Conservation (phyloP, 2,329 filamentous ascomycete genomes). For the Pestalotiopsis sp. region DNA sequence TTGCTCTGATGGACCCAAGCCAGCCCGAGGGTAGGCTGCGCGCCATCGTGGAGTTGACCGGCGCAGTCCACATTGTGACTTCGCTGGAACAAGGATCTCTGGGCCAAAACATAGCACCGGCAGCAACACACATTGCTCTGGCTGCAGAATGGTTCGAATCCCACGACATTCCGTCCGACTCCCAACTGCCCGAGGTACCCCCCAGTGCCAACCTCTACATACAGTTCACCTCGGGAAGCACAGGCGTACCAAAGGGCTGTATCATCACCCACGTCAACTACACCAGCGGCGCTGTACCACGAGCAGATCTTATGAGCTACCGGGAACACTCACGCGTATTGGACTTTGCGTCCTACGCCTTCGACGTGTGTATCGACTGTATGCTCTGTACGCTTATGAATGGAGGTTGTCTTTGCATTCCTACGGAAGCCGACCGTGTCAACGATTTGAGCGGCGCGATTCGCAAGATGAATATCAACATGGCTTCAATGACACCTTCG, state of each 20-base stretch:
- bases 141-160: conserved; percentile 28
- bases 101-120: conserved; percentile 38
- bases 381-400: conserved; percentile 55
- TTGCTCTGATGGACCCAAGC: conserved; percentile 49
- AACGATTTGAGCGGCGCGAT: conserved; percentile 52
- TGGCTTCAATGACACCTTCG: conserved; percentile 54
- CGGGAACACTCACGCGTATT: conserved; percentile 43
- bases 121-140: conserved; percentile 34
- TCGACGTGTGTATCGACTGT: conserved; percentile 57
- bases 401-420: conserved; percentile 55
- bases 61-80: conserved; percentile 41
- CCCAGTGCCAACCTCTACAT: conserved; percentile 50
- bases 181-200: conserved; percentile 41
- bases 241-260: conserved; percentile 66
- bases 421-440: conserved; percentile 55
- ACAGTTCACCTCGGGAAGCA: conserved; percentile 68
- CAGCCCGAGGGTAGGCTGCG: conserved; percentile 47
- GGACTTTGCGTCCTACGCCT: conserved; percentile 55
- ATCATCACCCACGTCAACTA: conserved; percentile 52
- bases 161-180: conserved; percentile 20
- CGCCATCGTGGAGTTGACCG: conserved; percentile 47
- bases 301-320: conserved; percentile 45
- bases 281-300: conserved; percentile 46
- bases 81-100: conserved; percentile 41
- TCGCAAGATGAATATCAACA: conserved; percentile 46